These are phyloP conservation scores for Jackrogersella minutella DNA, from an alignment of 495 filamentous ascomycete species.

Conservation along the genomic window DNA sequence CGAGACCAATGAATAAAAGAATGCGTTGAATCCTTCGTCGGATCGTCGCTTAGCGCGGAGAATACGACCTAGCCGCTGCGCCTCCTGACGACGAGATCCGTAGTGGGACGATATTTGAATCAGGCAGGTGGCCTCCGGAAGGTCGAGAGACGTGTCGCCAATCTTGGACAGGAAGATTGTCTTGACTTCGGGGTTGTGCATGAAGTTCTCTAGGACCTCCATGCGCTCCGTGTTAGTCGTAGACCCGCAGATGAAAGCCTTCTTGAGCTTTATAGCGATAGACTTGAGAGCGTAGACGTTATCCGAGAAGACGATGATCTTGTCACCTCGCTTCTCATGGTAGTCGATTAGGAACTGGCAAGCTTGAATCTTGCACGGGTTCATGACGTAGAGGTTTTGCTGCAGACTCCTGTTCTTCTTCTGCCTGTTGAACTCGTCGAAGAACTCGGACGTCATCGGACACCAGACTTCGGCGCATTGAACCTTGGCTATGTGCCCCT, in stretches of 20 bases:
- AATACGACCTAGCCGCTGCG: conserved; percentile 93
- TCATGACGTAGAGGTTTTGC: conserved; percentile 93
- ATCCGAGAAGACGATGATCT: conserved; percentile 98
- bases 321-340: conserved; percentile 95
- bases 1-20: conserved; percentile 97
- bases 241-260: conserved; percentile 92
- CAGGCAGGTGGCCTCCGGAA: conserved; percentile 95
- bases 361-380: conserved; percentile 95
- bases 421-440: conserved; percentile 82
- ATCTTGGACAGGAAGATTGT: conserved; percentile 99
- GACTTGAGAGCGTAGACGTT: conserved; percentile 92
- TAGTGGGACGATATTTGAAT: conserved; percentile 99
- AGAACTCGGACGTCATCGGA: conserved; percentile 98
- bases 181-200: conserved; percentile 90
- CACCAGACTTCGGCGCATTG: conserved; percentile 99
- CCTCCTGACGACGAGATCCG: conserved; percentile 95
- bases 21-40: conserved; percentile 99
- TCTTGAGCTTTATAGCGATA: conserved; percentile 84
- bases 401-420: conserved; percentile 61
- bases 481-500: conserved; percentile 96
- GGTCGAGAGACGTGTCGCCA: conserved; percentile 94
- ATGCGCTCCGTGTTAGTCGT: conserved; percentile 88
- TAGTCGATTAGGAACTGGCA: conserved; percentile 98
- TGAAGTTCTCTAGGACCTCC: conserved; percentile 93
- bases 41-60: conserved; percentile 95